phyloP scores from a whole-genome alignment of 768 basidiomycete genomes.

The Suillus americanus region DNA sequence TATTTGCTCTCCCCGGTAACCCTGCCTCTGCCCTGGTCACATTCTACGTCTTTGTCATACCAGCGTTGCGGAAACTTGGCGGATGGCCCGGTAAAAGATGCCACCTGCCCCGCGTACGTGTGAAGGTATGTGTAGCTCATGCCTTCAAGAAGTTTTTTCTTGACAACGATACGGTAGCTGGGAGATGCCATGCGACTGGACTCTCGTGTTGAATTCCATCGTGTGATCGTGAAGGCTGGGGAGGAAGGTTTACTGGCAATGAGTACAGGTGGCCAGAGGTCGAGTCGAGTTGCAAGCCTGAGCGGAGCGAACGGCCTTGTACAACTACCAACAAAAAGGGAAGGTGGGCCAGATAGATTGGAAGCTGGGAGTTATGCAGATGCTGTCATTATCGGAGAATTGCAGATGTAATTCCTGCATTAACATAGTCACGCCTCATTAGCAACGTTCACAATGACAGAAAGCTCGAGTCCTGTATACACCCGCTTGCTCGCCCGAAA shows the following conservation, averaged over 20 bases:
- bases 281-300: constrained; percentile 78
- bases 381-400: constrained; percentile 70
- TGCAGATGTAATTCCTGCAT: constrained; percentile 31
- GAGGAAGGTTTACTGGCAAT: constrained; percentile 55
- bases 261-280: constrained; percentile 87
- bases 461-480: background rate
- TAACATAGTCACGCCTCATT: background rate
- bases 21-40: constrained; percentile 87
- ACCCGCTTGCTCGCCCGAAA: background rate
- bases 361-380: constrained; percentile 55
- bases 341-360: constrained; percentile 37
- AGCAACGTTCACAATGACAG: background rate
- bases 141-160: background rate
- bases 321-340: constrained; percentile 52
- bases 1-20: constrained; percentile 89
- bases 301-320: constrained; percentile 81
- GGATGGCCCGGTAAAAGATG: constrained; percentile 58
- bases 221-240: constrained; percentile 56
- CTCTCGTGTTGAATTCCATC: constrained; percentile 79
- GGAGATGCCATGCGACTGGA: constrained; percentile 66
- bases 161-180: constrained; percentile 40
- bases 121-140: constrained; percentile 48
- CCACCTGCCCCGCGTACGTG: constrained; percentile 61
- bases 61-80: constrained; percentile 70
- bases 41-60: constrained; percentile 82